Percentiles rank a stretch among this genome's conserved stretches.
Evolutionary conservation across 805 yeast genomes (phyloP).

Genomic region (Kodamaea kaohsiungensis): DNA sequence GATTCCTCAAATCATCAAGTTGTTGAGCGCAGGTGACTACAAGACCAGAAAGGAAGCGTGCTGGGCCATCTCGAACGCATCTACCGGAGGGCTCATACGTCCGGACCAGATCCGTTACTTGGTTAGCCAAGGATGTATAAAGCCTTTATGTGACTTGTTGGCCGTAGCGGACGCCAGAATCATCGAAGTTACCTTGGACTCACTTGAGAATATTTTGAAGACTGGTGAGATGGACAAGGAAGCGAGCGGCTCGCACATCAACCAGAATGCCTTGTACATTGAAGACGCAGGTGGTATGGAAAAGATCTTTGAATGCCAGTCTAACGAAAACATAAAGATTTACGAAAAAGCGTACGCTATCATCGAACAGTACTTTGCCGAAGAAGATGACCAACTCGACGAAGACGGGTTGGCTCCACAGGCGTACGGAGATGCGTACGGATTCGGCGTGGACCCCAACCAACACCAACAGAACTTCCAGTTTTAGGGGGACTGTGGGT

Average conservation of each 20-base stretch:
- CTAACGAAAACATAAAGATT: constrained; percentile 86
- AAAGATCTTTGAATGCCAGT: constrained; percentile 90
- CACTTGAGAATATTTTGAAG: constrained; percentile 88
- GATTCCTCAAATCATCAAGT: constrained; percentile 85
- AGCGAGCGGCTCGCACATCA: constrained; percentile 62
- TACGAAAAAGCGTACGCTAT: constrained; percentile 88
- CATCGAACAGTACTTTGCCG: constrained; percentile 88
- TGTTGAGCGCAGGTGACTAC: constrained; percentile 81
- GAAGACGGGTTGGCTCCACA: constrained; percentile 70
- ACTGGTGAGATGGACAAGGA: constrained; percentile 94
- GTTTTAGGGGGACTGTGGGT: constrained; percentile 27
- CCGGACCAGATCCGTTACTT: constrained; percentile 94
- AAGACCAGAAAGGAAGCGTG: constrained; percentile 98
- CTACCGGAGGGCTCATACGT: constrained; percentile 88
- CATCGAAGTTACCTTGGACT: constrained; percentile 93
- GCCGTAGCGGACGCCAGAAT: constrained; percentile 87
- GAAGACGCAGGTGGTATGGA: constrained; percentile 99
- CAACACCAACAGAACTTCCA: constrained; percentile 52
- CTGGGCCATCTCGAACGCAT: constrained; percentile 98
- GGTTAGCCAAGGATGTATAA: constrained; percentile 94
- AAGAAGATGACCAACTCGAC: constrained; percentile 71
- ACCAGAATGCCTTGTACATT: constrained; percentile 86
- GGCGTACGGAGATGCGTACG: constrained; percentile 80
- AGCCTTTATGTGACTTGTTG: constrained; percentile 92
- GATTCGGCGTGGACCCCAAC: constrained; percentile 73